Base-by-base conservation (phyloP, 129 eudicot species). In the Dittrichia graveolens region DNA sequence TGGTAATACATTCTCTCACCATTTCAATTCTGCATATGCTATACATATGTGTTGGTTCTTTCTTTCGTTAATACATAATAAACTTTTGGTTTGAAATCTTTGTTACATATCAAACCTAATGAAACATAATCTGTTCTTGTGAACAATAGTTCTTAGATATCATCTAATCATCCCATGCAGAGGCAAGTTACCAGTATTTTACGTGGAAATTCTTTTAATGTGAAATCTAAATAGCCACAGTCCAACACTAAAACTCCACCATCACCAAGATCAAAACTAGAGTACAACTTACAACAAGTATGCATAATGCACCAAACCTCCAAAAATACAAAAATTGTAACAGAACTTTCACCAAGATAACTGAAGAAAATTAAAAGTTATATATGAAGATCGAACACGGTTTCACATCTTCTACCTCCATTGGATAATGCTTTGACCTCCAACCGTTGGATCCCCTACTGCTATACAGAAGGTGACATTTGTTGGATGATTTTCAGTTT, bases 1-100 rank as follows among this genome's bases (percentile, higher is more conserved):
- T 70, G 87, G 94, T 90, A 83, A 83, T 75, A 35, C 42, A 7
- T 14, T 60, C 42, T 56, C 55, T 10, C 31, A 24, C 5, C 66
- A 31, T 71, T 56, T 56, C 12, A 57, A 40, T 10, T 68, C 34
- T 8, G 45, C 50, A 24, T 24, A 24, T 24, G 2, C 31, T 67
- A 34, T 31, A 67, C 59, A 3, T 35, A 31, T 31, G 34, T 47
- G 6, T 48, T 31, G 72, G 31, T 24, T 24, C 2, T n/a, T 67
- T 47, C 38, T 13, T 67, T 41, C 45, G 72, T 49, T 47, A 19
- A 47, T 48, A 12, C 43, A 67, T 31, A 24, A 34, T 31, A 48
- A 49, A 67, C 72, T n/a, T 67, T 48, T 48, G 44, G 57, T 67
- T 48, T 67, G 45, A 47, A 35, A 14, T 47, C 7, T 67, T 16